Evolutionary conservation across 306 rosid species (phyloP).

Genomic region (Crotalaria pallida): DNA sequence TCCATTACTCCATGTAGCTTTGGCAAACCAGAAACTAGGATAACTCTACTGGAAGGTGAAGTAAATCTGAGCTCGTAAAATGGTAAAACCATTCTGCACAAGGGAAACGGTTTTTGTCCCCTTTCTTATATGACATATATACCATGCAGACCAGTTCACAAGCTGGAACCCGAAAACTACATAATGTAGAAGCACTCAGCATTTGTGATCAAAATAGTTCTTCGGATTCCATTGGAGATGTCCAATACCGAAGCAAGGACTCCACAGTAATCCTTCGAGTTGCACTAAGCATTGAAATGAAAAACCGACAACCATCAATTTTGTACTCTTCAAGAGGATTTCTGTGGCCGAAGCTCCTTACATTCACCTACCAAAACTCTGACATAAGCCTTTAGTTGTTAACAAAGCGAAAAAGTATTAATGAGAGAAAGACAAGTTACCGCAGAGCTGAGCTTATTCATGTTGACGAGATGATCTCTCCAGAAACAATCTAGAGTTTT

Average conservation of each 20-base stretch:
- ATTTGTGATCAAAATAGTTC: slow-evolving; percentile 44
- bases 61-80: background rate
- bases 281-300: slow-evolving; percentile 96
- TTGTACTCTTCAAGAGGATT: slow-evolving; percentile 97
- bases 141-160: background rate
- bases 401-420: slow-evolving; percentile 19
- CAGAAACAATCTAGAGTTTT: slow-evolving; percentile 93
- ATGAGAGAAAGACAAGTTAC: slow-evolving; percentile 36
- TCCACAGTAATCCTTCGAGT: slow-evolving; percentile 93
- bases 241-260: slow-evolving; percentile 80
- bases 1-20: background rate
- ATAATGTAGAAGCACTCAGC: background rate
- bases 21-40: background rate
- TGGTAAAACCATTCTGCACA: background rate
- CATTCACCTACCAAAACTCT: slow-evolving; percentile 67
- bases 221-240: slow-evolving; percentile 82
- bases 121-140: slow-evolving; percentile 14
- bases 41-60: slow-evolving; percentile 1
- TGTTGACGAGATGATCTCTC: slow-evolving; percentile 97
- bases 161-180: background rate
- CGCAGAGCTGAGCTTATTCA: slow-evolving; percentile 95
- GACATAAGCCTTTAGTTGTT: slow-evolving; percentile 21
- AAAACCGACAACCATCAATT: slow-evolving; percentile 94
- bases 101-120: background rate
- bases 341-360: slow-evolving; percentile 95